Evolutionary conservation across 345 rosid genomes (phyloP), one percentile per base, ranked within the genome.

Genomic region (Salix exigua): DNA sequence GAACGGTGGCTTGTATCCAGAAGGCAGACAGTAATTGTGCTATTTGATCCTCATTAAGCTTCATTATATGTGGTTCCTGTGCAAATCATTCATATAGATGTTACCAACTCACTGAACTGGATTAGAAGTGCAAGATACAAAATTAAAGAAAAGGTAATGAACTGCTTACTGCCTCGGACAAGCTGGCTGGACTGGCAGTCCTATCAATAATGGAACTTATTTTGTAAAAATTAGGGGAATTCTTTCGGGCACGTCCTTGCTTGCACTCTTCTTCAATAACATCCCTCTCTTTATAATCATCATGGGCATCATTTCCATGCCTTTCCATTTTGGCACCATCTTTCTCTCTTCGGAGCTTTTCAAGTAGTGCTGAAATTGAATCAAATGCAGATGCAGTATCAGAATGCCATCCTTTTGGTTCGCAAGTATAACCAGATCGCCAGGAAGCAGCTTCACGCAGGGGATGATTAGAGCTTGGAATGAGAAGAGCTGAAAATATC

Each of bases 11-110:
- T 85, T 93, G 98, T 63, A 89, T 81, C 98, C 99, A 93, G 82
- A 92, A 90, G 66, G 94, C 91, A 72, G 98, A 96, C 53, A 93
- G 85, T 85, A 96, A 80, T 69, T 89, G 98, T 79, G 92, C 80
- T 5, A 93, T 87, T 87, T 96, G 98, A 85, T 96, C 99, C 84
- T 96, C 99, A 3, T 73, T 91, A 40, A 92, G 83, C 90, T 85
- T 91, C 89, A 92, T 82, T 77, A 89, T 74, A 71, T 76, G 86
- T 2, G 94, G 91, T 78, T 89, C 91, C 99, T 96, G 89, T 66
- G 68, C 58, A 74, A 81, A 76, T 72, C 33, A 81, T 62, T 46
- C 30, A 46, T 46, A 4, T 46, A 77, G 53, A 78, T 42, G 33
- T 26, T 30, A 53, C 35, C 10, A 35, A 60, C 74, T 74, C 26